Evolutionary conservation across 805 yeast species (phyloP).

Genomic region (Pichia pseudocactophila): DNA sequence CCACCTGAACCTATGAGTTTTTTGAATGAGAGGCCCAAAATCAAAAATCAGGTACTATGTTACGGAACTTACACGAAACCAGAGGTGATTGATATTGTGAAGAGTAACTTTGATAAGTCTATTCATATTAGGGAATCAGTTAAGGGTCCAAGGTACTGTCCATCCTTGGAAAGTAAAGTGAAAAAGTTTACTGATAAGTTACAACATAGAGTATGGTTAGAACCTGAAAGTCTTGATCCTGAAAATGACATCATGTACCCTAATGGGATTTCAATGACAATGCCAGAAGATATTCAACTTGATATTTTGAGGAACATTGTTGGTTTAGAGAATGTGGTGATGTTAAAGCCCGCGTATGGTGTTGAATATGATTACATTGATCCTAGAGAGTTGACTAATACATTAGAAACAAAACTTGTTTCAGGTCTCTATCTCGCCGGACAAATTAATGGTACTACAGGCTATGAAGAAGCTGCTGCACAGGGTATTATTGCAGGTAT

Average conservation of each 20-base stretch:
- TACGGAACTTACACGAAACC: constrained; percentile 73
- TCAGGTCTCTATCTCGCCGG: constrained; percentile 85
- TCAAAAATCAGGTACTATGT: constrained; percentile 57
- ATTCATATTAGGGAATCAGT: constrained; percentile 90
- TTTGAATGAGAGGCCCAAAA: constrained; percentile 58
- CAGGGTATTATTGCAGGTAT: constrained; percentile 95
- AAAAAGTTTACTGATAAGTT: constrained; percentile 69
- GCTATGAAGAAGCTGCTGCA: constrained; percentile 97
- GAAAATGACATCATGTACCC: constrained; percentile 79
- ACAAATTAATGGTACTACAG: constrained; percentile 97
- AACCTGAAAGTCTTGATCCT: constrained; percentile 82
- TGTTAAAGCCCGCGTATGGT: constrained; percentile 97
- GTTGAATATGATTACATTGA: constrained; percentile 96
- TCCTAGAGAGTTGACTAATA: constrained; percentile 73
- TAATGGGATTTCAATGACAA: constrained; percentile 89
- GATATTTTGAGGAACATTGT: constrained; percentile 67
- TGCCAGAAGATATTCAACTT: constrained; percentile 90
- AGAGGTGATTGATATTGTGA: constrained; percentile 59
- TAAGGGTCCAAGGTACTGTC: constrained; percentile 95
- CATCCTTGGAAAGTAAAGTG: constrained; percentile 87
- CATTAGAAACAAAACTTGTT: constrained; percentile 75
- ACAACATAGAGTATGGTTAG: constrained; percentile 84
- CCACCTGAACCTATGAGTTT: constrained; percentile 90
- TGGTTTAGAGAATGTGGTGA: constrained; percentile 81
- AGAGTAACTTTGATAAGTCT: constrained; percentile 66